phyloP scores from a whole-genome alignment of 371 early-diverging fungal species.

The Neoconidiobolus thromboides region DNA sequence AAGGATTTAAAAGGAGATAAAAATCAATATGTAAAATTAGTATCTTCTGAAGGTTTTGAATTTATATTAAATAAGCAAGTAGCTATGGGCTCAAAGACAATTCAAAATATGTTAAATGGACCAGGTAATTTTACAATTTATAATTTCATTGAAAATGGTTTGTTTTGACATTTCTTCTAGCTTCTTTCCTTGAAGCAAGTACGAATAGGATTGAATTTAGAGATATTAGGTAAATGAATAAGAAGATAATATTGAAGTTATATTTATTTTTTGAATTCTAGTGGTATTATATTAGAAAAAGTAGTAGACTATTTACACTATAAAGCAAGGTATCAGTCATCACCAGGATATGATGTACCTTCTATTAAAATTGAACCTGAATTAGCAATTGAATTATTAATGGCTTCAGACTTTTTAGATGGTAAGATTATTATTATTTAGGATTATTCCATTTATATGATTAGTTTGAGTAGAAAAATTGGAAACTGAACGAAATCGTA shows the following conservation, averaged over 20 bases:
- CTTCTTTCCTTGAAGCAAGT: background rate
- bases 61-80: constrained; percentile 1
- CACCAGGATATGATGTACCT: background rate
- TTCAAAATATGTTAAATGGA: background rate
- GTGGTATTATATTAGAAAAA: background rate
- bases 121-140: background rate
- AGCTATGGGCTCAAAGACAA: background rate
- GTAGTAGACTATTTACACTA: background rate
- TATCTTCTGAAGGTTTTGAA: background rate
- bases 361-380: background rate
- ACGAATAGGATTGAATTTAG: background rate
- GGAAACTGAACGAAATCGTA: too few species aligned
- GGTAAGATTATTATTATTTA: background rate
- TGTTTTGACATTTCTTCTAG: background rate
- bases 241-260: background rate
- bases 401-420: background rate
- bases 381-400: background rate
- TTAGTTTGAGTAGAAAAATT: too few species aligned
- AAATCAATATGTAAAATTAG: background rate
- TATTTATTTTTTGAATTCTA: background rate
- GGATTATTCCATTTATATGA: too few species aligned
- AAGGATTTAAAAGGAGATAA: too few species aligned
- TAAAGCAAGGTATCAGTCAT: background rate
- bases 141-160: background rate
- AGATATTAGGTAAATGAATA: background rate